Conservation (phyloP, 306 rosid species). For the Pterocarpus macrocarpus region DNA sequence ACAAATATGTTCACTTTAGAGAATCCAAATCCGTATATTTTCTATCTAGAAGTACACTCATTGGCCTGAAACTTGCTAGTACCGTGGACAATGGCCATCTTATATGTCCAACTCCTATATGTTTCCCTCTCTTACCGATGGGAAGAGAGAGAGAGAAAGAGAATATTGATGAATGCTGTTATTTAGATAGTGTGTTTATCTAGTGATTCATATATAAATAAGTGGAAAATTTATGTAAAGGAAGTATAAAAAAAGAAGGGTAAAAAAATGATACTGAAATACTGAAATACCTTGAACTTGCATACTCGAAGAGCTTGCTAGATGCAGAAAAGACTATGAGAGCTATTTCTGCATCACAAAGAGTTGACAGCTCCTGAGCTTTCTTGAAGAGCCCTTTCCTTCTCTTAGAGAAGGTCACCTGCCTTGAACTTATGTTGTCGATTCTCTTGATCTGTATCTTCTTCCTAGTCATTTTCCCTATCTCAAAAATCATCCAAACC, state of each 20-base stretch:
- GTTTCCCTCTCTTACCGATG: too few species aligned
- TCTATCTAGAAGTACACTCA: too few species aligned
- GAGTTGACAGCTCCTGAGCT: conserved; percentile 63
- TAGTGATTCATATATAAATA: too few species aligned
- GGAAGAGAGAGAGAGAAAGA: too few species aligned
- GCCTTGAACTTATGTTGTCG: conserved; percentile 60
- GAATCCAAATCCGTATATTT: too few species aligned
- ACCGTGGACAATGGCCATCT: too few species aligned
- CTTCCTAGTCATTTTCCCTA: conserved; percentile 61
- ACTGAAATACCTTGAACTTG: conserved; percentile 55
- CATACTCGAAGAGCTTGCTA: conserved; percentile 61
- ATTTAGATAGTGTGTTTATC: too few species aligned
- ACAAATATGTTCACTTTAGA: too few species aligned
- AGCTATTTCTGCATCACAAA: conserved; percentile 71
- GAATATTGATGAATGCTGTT: too few species aligned
- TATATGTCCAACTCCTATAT: too few species aligned
- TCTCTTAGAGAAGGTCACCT: conserved; percentile 68
- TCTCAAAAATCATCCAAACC: neutral
- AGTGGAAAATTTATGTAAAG: too few species aligned
- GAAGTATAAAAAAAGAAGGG: neutral
- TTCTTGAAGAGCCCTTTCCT: conserved; percentile 69
- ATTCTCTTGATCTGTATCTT: conserved; percentile 65
- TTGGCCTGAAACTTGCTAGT: too few species aligned
- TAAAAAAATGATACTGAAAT: neutral
- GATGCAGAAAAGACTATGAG: conserved; percentile 63